Percentiles rank a stretch among this genome's conserved stretches.
Evolutionary conservation across 371 early-diverging fungal genomes (phyloP).

Genomic region (Choanephora cucurbitarum): DNA sequence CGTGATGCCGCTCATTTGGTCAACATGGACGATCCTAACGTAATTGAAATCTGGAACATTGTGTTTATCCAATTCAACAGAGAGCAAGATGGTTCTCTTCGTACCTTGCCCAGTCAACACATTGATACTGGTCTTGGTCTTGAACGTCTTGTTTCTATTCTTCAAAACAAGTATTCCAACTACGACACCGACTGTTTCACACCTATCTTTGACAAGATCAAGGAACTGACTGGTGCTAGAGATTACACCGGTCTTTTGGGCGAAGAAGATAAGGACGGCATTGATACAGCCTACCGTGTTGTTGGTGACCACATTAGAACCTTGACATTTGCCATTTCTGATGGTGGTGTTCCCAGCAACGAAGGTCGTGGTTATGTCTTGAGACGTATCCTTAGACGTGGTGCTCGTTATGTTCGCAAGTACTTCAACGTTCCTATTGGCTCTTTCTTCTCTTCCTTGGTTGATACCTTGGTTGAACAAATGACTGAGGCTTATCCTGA

Average conservation of each 20-base stretch:
- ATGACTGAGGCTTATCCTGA: constrained; percentile 94
- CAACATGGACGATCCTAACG: constrained; percentile 99
- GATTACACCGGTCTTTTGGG: constrained; percentile 88
- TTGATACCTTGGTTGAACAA: constrained; percentile 81
- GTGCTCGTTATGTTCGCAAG: constrained; percentile 93
- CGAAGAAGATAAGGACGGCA: constrained; percentile 88
- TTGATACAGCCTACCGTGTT: constrained; percentile 99
- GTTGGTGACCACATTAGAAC: constrained; percentile 99
- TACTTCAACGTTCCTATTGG: constrained; percentile 92
- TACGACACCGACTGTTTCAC: constrained; percentile 97
- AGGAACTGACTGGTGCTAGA: constrained; percentile 84
- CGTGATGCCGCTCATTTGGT: constrained; percentile 95
- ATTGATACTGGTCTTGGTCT: constrained; percentile 99
- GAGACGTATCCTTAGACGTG: constrained; percentile 97
- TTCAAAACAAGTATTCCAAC: constrained; percentile 97
- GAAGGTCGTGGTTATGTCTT: constrained; percentile 99
- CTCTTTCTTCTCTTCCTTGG: constrained; percentile 88
- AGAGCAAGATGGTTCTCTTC: constrained; percentile 90
- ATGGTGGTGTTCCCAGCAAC: constrained; percentile 96
- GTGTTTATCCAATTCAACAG: constrained; percentile 99
- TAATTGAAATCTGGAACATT: constrained; percentile 99
- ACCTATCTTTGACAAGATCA: constrained; percentile 85
- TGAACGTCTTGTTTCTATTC: constrained; percentile 96
- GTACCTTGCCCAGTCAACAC: constrained; percentile 94
- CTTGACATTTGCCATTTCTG: constrained; percentile 96